Evolutionary conservation across 305 asterid species (phyloP).

Genomic region (Fraxinus angustifolia): DNA sequence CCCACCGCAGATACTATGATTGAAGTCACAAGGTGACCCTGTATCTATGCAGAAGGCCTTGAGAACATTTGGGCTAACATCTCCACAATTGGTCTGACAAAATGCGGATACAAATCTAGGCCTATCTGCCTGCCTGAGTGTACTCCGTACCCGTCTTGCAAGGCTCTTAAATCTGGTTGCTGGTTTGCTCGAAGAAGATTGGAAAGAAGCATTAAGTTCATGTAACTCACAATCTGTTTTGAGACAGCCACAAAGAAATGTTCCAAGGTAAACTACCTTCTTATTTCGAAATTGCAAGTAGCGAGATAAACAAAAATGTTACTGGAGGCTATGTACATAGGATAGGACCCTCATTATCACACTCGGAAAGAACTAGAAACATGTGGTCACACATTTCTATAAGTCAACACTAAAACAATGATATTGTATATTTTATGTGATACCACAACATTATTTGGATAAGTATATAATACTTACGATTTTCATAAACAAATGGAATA

Average conservation of each 20-base stretch:
- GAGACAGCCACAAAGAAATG: slow-evolving; percentile 18
- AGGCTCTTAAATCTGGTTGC: slow-evolving; percentile 62
- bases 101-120: slow-evolving; percentile 92
- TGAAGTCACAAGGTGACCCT: slow-evolving; percentile 90
- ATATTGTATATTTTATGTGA: not conserved
- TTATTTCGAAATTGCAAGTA: not conserved
- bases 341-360: slow-evolving; percentile 9
- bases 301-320: not conserved
- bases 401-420: not conserved
- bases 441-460: not conserved
- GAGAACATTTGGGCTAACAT: slow-evolving; percentile 95
- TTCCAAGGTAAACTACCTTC: not conserved
- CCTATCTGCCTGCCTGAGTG: slow-evolving; percentile 63
- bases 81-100: slow-evolving; percentile 94
- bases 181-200: slow-evolving; percentile 60
- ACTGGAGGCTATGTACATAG: not conserved
- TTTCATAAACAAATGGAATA: slow-evolving; percentile 50
- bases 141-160: slow-evolving; percentile 80
- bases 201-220: slow-evolving; percentile 82
- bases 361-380: not conserved
- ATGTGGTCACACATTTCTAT: not conserved
- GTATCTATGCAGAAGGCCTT: slow-evolving; percentile 93
- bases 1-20: slow-evolving; percentile 94
- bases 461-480: slow-evolving; percentile 50
- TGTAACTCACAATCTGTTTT: slow-evolving; percentile 81